Evolutionary conservation across 208 protist genomes (phyloP).

Genomic region (Leishmania turanica): DNA sequence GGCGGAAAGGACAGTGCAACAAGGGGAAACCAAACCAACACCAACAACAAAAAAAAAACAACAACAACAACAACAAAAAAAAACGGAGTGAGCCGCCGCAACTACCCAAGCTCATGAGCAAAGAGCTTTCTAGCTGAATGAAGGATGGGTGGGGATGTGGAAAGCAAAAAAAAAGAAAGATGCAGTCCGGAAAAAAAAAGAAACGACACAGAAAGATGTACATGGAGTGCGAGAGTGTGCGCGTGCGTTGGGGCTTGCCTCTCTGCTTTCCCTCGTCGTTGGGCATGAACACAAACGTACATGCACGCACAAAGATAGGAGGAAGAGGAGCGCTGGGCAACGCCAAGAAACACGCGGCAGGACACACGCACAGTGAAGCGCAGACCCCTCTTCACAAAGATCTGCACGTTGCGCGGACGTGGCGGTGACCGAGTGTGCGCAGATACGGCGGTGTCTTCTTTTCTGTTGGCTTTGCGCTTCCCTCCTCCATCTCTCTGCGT

Average conservation of each 20-base stretch:
- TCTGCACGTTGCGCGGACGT: background rate
- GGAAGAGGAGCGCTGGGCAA: background rate
- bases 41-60: background rate
- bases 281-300: background rate
- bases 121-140: background rate
- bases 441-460: background rate
- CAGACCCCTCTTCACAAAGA: background rate
- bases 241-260: background rate
- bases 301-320: background rate
- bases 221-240: background rate
- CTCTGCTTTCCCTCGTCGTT: background rate
- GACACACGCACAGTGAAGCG: background rate
- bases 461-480: background rate
- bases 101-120: background rate
- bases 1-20: background rate
- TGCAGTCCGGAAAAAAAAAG: background rate
- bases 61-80: background rate
- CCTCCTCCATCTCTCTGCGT: background rate
- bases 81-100: background rate
- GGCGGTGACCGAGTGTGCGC: background rate
- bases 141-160: background rate
- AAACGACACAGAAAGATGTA: background rate
- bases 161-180: background rate
- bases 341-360: background rate
- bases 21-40: background rate